Base-by-base conservation (phyloP, 495 filamentous ascomycete genomes). In the Entonaema liquescens region DNA sequence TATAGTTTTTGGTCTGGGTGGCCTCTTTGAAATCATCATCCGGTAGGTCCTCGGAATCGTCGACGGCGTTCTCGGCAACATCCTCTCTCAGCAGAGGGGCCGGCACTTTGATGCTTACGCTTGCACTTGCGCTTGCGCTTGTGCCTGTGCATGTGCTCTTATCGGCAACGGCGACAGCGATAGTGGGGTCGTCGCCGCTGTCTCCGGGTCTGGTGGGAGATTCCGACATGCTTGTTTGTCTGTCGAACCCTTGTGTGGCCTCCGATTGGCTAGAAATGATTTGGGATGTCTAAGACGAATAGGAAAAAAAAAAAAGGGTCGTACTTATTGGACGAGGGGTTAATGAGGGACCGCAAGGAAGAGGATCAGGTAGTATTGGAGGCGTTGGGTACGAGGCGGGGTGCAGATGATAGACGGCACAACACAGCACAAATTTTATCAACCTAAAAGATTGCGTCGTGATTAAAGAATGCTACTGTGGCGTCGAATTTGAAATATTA, bases 21-120 rank as follows among this genome's bases (percentile, higher is more conserved):
- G 42, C 49, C 4, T 68, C 12, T 25, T 13, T 68, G 8, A 64
- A 23, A 15, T 72, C 73, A 52, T 65, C 55, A 19, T 68, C 65
- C 6, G 59, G 33, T 1, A 75, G 23, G 53, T 74, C 65, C 56
- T 77, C 73, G 26, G 62, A 62, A 59, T 75, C 67, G 29, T 77
- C 75, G 7, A 70, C 71, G 9, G 68, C 65, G 25, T 57, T 68
- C 47, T 72, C 68, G 25, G 56, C n/a, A 2, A 29, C 29, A 2
- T 53, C 26, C 5, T 31, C 53, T 29, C 8, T 56, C 8, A 35
- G 7, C 1, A 29, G 11, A 19, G 17, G 3, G 17, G 0, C 17
- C 15, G 28, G 7, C 1, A 29, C 12, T 13, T 53, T 26, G 5
- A 15, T 9, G 49, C 26, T 21, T 29, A 21, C 49, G 31, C 31